Base-by-base conservation (phyloP, 768 basidiomycete species). In the Lactarius sp. region DNA sequence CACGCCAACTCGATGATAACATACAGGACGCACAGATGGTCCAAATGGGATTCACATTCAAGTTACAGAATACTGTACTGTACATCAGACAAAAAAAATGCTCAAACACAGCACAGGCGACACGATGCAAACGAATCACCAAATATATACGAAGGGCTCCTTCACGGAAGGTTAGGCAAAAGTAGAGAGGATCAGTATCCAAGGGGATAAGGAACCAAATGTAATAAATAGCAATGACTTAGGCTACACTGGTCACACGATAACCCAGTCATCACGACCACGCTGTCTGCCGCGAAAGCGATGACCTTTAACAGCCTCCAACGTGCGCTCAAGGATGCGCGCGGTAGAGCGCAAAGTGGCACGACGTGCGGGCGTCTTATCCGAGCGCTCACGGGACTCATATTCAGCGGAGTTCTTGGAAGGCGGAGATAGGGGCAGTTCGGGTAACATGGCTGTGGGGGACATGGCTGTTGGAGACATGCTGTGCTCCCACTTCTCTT, bases 261-360 rank as follows among this genome's bases (percentile, higher is more conserved):
- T 31, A 0, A 60, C 59, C 27, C 47, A 56, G 0, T 42, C 51
- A 0, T 16, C 9, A 4, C 10, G 47, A 34, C 20, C 49, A 20
- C 27, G 36, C n/a, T 27, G 33, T 36, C 6, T 27, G 7, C 20
- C 22, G 34, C 10, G 49, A 27, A 53, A 36, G 41, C 62, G 52
- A 13, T 18, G 16, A 10, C 31, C 4, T 39, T 39, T 59, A 16
- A 51, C 59, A 4, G 53, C 41, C 0, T 33, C 52, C 4, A 60
- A 3, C 2, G 63, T 56, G 34, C 63, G 63, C 36, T 41, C 63
- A 34, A 60, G 2, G 39, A 60, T 18, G 33, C 57, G 57, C 6
- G 46, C 52, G 0, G 62, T 54, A 5, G 52, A 22, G 41, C 63
- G 63, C 34, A 64, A 6, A 6, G 39, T 41, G 6, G 18, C 39